Percentiles rank a stretch among this genome's conserved stretches.
Evolutionary conservation across 768 basidiomycete species (phyloP).

Genomic region (Cyathus striatus): DNA sequence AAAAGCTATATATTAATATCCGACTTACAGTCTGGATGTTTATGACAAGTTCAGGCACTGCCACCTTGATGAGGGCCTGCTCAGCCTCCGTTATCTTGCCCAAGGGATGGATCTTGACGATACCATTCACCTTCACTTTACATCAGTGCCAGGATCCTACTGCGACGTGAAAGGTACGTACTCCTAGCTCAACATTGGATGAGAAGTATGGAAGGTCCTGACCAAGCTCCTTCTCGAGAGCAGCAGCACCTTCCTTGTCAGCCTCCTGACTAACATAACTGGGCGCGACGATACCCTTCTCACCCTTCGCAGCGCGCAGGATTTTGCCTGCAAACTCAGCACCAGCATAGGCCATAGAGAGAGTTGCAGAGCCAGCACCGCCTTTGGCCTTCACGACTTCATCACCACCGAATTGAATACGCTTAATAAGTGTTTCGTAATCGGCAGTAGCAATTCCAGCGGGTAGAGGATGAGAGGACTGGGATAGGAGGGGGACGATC

Average conservation of each 20-base stretch:
- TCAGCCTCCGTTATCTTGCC: slow-evolving; percentile 73
- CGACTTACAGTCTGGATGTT: slow-evolving; percentile 69
- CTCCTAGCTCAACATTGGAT: slow-evolving; percentile 83
- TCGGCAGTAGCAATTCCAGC: slow-evolving; percentile 38
- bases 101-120: slow-evolving; percentile 76
- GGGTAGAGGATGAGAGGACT: slow-evolving; percentile 77
- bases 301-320: slow-evolving; percentile 80
- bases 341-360: slow-evolving; percentile 95
- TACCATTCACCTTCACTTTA: slow-evolving; percentile 62
- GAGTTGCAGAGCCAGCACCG: slow-evolving; percentile 90
- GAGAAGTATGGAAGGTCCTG: slow-evolving; percentile 84
- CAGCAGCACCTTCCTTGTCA: slow-evolving; percentile 65
- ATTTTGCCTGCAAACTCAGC: slow-evolving; percentile 84
- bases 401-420: slow-evolving; percentile 94
- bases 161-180: slow-evolving; percentile 29
- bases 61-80: slow-evolving; percentile 70
- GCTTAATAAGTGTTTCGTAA: slow-evolving; percentile 63
- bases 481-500: slow-evolving; percentile 93
- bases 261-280: slow-evolving; percentile 79
- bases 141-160: background rate
- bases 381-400: slow-evolving; percentile 99
- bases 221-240: slow-evolving; percentile 75
- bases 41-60: slow-evolving; percentile 68
- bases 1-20: too few relatives aligned
- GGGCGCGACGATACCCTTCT: slow-evolving; percentile 81